These are phyloP conservation scores for Cenococcum geophilum DNA, from an alignment of 495 filamentous ascomycete genomes.

Conservation along the genomic window DNA sequence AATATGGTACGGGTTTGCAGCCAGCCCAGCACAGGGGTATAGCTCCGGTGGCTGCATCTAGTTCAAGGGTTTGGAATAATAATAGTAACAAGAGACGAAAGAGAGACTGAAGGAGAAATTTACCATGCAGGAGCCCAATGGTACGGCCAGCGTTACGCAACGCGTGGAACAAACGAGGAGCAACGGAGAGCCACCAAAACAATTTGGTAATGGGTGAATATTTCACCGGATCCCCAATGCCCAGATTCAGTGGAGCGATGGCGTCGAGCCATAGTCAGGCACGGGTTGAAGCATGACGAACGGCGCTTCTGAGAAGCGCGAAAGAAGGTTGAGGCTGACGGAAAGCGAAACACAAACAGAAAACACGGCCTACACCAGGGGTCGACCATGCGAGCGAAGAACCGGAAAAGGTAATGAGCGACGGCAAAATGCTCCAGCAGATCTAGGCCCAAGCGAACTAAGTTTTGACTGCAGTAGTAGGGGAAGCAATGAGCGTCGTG, in stretches of 20 bases:
- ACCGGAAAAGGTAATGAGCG: neutral
- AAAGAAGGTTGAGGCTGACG: neutral
- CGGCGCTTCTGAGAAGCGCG: neutral
- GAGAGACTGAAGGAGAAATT: neutral
- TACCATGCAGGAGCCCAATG: neutral
- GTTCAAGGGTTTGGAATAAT: neutral
- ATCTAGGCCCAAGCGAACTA: too few species aligned
- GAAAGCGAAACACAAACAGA: neutral
- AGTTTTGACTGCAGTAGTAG: too few species aligned
- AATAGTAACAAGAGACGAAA: neutral
- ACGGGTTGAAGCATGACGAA: neutral
- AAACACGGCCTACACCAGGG: neutral
- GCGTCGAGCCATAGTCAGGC: neutral
- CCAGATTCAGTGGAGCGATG: neutral
- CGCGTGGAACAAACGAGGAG: neutral
- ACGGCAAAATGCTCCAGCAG: too few species aligned
- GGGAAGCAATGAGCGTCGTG: too few species aligned
- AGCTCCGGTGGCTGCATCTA: neutral
- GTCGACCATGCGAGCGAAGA: neutral
- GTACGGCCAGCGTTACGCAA: neutral
- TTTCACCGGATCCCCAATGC: neutral
- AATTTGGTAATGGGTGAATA: neutral
- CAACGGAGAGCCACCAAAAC: neutral
- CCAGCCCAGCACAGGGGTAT: neutral
- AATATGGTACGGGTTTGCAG: neutral